Base-by-base conservation (phyloP, 805 yeast genomes). In the Maudiozyma saulgeensis region DNA sequence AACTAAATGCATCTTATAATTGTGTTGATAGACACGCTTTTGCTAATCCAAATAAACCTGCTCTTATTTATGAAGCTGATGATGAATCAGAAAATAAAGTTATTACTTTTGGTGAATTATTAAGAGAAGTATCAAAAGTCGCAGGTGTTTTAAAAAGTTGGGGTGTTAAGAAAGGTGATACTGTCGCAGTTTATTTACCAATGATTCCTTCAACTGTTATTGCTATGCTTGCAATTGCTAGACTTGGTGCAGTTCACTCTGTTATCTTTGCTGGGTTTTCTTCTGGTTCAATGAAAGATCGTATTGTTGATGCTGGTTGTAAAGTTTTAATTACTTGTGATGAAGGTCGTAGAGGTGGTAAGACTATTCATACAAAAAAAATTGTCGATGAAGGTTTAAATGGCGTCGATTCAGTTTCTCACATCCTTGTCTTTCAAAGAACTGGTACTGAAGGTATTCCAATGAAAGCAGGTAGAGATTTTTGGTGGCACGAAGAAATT, bases 221-320 rank as follows among this genome's bases (percentile, higher is more conserved):
- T 50, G 85, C 99, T n/a, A 80, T 91, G 78, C 75, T 91, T 63
- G 99, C 99, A 44, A 82, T 89, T 63, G 86, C 82, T 35, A 82
- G 99, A 73, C 72, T 91, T 50, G 99, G 99, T 66, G 99, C 99
- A 34, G 74, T 91, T 48, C 99, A 91, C 70, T 86, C 97, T 16
- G 97, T 93, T 48, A 84, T 91, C 48, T 91, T 91, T 72, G 99
- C 98, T 38, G 99, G 99, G 21, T 91, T 91, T 73, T 83, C 95
- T 34, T 83, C 96, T 1, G 93, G 95, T 45, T 91, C 97, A 23
- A 80, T 91, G 64, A 79, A 77, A 63, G 99, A 93, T 71, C 82
- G 99, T 68, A 83, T 93, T 57, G 76, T 77, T 51, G 96, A 91
- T 68, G 97, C 96, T 31, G 78, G 81, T 62, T 85, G 88, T 53